Base-by-base conservation (phyloP, 2,329 filamentous ascomycete genomes). In the Cadophora malorum region DNA sequence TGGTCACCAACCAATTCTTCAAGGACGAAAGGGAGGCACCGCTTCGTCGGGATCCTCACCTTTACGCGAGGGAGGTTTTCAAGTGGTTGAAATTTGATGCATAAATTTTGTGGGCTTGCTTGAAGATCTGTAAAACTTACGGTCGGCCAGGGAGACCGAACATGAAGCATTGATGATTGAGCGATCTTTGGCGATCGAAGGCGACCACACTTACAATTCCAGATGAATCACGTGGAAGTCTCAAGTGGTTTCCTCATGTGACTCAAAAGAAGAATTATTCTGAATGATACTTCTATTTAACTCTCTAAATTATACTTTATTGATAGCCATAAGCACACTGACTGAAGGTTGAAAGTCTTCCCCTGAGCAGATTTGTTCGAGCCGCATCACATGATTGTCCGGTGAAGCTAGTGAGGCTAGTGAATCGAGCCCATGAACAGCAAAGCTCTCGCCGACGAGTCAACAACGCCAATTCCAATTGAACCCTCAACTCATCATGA, bases 401-500 rank as follows among this genome's bases (percentile, higher is more conserved):
- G n/a, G 23, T 28, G 9, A 5, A 28, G 38, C 52, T 61, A 61
- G 47, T 28, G 31, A 47, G 19, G 50, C 45, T 62, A 41, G 45
- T 45, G 61, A 63, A 45, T 60, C 62, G 61, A 69, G 63, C 60
- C 61, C n/a, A 31, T 58, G 69, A 69, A 70, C 67, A 65, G 56
- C 63, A 67, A 70, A 70, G 69, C 69, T 69, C 71, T 69, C 65
- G 41, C 55, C 65, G 33, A 71, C 68, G 64, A 71, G 68, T 77
- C 76, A 79, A 75, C 77, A 76, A 71, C 72, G 69, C 64, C 75
- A 76, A 77, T 76, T 79, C 80, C 82, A 79, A 81, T 84, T 78
- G 75, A 75, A 70, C 72, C 69, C 71, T 70, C 71, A 72, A 67
- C 78, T 78, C 85, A 88, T 83, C 84, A 98, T 98, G 95, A 97